A percentile compares a stretch with the other conserved stretches of the same genome.
Conservation (phyloP, 1,139 yeast genomes). For the Nakaseomyces sp. region DNA sequence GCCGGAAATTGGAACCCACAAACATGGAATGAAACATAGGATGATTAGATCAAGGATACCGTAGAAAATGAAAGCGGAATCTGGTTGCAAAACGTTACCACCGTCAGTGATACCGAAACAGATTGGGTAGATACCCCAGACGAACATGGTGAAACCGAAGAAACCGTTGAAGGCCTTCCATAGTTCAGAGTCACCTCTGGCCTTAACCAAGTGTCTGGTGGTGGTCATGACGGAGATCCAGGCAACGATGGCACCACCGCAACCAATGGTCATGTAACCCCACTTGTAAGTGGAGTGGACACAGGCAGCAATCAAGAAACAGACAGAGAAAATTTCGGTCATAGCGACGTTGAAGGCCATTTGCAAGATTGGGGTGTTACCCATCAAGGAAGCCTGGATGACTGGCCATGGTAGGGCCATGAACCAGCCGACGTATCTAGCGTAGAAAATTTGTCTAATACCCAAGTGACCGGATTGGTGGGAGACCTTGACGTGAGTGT, state of each 20-base stretch:
- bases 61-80: slow-evolving; percentile 54
- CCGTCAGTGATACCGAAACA: slow-evolving; percentile 59
- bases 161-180: slow-evolving; percentile 16
- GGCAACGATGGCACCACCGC: slow-evolving; percentile 25
- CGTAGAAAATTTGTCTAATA: slow-evolving; percentile 53
- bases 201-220: slow-evolving; percentile 20
- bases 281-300: slow-evolving; percentile 54
- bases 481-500: slow-evolving; percentile 41
- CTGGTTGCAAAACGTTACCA: slow-evolving; percentile 56
- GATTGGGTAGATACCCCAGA: slow-evolving; percentile 45
- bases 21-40: slow-evolving; percentile 31
- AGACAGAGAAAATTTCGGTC: slow-evolving; percentile 44
- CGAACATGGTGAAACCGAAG: slow-evolving; percentile 32
- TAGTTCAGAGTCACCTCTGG: slow-evolving; percentile 17
- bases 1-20: slow-evolving; percentile 19
- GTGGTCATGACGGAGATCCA: slow-evolving; percentile 24
- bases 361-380: slow-evolving; percentile 36
- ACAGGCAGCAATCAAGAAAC: slow-evolving; percentile 46
- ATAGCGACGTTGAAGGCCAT: slow-evolving; percentile 37
- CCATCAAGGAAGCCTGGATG: slow-evolving; percentile 40
- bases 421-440: slow-evolving; percentile 58
- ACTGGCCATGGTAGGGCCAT: slow-evolving; percentile 49
- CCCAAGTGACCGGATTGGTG: slow-evolving; percentile 30
- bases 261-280: slow-evolving; percentile 36
- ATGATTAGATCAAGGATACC: slow-evolving; percentile 49